Base-by-base conservation (phyloP, 257 asterid species). In the Solanum medicagineum region DNA sequence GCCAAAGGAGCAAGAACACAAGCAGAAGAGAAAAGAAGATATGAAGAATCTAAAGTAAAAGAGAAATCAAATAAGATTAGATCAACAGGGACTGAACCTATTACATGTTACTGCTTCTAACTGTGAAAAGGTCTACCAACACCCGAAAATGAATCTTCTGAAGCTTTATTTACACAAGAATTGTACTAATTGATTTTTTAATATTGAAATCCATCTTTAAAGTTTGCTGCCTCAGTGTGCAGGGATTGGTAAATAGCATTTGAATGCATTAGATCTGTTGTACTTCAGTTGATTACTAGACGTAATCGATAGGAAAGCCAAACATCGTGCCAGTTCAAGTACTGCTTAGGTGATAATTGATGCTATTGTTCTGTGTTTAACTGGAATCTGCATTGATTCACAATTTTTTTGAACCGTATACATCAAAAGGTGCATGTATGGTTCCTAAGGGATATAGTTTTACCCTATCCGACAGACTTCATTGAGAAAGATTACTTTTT, bases 101-200 rank as follows among this genome's bases (percentile, higher is more conserved):
- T 89, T 10, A 66, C 81, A 69, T 91, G 93, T 90, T 93, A 87
- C 89, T 92, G 94, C 91, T 91, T 89, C 87, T 92, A 80, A 88
- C 11, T 42, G 15, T 83, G 29, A 5, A 26, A 53, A 2, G 40
- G n/a, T 32, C 49, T 51, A 26, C 42, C 42, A 10, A 2, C 26
- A 5, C 24, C 1, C 0, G 47, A 16, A 77, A 14, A 51, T 49
- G 45, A 77, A 49, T 77, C 82, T 62, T 49, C 10, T 2, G 3
- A 26, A 71, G 16, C n/a, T 77, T 10, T 77, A 24, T 24, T 51
- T 26, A 3, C 83, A 51, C 63, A 51, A 51, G 36, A 79, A 53
- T 53, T 79, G 29, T 79, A 2, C 10, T 75, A 14, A 29, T 63
- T 2, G 2, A 73, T 73, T 45, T 11, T 44, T 77, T 53, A 24